These are phyloP conservation scores for Calamus simplicifolius DNA, from an alignment of 176 grass and related monocot species.

Conservation along the genomic window DNA sequence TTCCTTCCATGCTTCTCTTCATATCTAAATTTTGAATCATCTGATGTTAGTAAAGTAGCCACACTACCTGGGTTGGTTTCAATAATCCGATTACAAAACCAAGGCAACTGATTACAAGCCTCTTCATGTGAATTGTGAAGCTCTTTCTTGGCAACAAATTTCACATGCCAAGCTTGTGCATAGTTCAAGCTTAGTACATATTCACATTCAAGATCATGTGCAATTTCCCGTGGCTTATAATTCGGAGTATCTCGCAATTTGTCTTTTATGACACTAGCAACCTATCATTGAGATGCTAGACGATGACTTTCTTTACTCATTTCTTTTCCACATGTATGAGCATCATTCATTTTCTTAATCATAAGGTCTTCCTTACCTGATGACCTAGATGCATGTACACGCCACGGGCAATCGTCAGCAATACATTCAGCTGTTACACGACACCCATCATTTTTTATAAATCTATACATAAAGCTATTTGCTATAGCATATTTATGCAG, in stretches of 20 bases:
- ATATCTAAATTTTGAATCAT: slow-evolving; percentile 77
- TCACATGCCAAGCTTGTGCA: slow-evolving; percentile 91
- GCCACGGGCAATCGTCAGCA: slow-evolving; percentile 72
- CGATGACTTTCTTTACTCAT: slow-evolving; percentile 63
- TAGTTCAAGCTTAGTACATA: slow-evolving; percentile 89
- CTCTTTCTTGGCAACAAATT: slow-evolving; percentile 84
- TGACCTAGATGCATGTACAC: slow-evolving; percentile 80
- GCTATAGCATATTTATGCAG: slow-evolving; percentile 92
- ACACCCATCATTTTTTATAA: slow-evolving; percentile 80
- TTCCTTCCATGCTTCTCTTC: slow-evolving; percentile 68
- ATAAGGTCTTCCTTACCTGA: slow-evolving; percentile 68
- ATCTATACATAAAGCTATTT: slow-evolving; percentile 84
- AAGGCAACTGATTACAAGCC: slow-evolving; percentile 72
- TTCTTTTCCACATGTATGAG: slow-evolving; percentile 78
- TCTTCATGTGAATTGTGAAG: slow-evolving; percentile 75
- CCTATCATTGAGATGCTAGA: slow-evolving; percentile 74
- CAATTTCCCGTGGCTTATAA: slow-evolving; percentile 86
- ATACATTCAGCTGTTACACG: slow-evolving; percentile 85
- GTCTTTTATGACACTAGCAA: slow-evolving; percentile 98
- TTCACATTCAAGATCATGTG: slow-evolving; percentile 72
- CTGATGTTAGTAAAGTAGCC: slow-evolving; percentile 53
- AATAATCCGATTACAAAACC: slow-evolving; percentile 77
- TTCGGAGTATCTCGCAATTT: slow-evolving; percentile 78
- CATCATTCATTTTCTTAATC: slow-evolving; percentile 90
- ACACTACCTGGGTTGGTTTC: slow-evolving; percentile 89